Conservation (phyloP, 2,329 filamentous ascomycete species). For the Mariannaea elegans region DNA sequence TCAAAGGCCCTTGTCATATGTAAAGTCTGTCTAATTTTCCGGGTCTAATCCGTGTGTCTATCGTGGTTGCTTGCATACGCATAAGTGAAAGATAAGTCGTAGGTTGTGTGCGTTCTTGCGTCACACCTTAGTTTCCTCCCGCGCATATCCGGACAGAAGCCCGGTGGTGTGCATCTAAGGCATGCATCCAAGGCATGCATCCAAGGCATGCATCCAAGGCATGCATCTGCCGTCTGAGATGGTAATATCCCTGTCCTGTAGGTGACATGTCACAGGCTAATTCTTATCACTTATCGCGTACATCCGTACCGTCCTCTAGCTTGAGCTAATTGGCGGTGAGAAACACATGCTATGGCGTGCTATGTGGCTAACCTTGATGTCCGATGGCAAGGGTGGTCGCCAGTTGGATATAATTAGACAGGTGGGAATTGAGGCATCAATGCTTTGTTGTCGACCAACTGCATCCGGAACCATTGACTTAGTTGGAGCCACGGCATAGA, state of each 20-base stretch:
- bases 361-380: background rate
- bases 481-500: slow-evolving; percentile 15
- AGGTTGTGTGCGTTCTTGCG: background rate
- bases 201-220: slow-evolving; percentile 22
- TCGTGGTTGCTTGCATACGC: slow-evolving; percentile 8
- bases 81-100: background rate
- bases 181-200: slow-evolving; percentile 21
- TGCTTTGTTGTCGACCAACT: background rate
- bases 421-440: slow-evolving; percentile 6
- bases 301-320: too few relatives aligned
- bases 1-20: slow-evolving; percentile 36
- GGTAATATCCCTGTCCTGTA: slow-evolving; percentile 9
- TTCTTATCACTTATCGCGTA: slow-evolving; percentile 24
- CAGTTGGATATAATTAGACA: background rate
- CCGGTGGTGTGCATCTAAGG: slow-evolving; percentile 27
- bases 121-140: background rate
- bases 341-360: slow-evolving; percentile 13
- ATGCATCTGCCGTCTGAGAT: slow-evolving; percentile 20
- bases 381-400: background rate
- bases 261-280: slow-evolving; percentile 10
- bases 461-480: background rate
- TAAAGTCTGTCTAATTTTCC: slow-evolving; percentile 27
- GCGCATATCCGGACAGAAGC: slow-evolving; percentile 21
- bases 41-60: slow-evolving; percentile 2
- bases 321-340: slow-evolving; percentile 27